A percentile compares a stretch with the other conserved stretches of the same genome.
Evolutionary conservation across 768 basidiomycete species (phyloP).

Genomic region (Tulasnella sp.): DNA sequence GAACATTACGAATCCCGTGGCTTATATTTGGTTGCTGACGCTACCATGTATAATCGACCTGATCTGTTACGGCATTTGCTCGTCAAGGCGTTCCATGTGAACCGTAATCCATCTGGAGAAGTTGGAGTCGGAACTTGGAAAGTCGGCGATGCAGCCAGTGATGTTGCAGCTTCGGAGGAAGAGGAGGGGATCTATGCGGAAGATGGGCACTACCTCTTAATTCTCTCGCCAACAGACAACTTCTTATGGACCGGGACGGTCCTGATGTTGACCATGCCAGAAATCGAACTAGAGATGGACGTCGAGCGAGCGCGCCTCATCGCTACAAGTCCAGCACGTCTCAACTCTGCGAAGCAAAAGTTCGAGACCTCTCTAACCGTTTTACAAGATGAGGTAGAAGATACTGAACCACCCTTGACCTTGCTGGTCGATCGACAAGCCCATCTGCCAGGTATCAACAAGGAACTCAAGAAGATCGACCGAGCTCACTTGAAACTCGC

Average conservation of each 20-base stretch:
- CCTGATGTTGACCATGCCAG: conserved; percentile 60
- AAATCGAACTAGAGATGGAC: conserved; percentile 65
- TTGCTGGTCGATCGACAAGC: conserved; percentile 69
- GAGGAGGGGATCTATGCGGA: conserved; percentile 18
- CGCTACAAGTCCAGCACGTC: conserved; percentile 74
- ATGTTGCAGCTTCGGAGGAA: conserved; percentile 39
- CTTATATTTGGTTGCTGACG: conserved; percentile 77
- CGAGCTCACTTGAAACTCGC: conserved; percentile 80
- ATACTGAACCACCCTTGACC: conserved; percentile 34
- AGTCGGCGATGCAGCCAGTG: conserved; percentile 29
- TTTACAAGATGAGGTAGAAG: conserved; percentile 37
- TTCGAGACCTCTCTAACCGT: conserved; percentile 32
- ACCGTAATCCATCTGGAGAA: conserved; percentile 26
- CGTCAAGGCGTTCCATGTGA: conserved; percentile 70
- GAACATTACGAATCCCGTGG: conserved; percentile 77
- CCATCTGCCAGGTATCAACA: conserved; percentile 79
- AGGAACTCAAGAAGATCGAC: conserved; percentile 81
- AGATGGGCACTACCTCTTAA: conserved; percentile 49
- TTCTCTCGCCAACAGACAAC: conserved; percentile 70
- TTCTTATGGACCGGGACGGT: conserved; percentile 92
- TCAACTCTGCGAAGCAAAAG: conserved; percentile 61
- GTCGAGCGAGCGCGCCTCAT: conserved; percentile 86
- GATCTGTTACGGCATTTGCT: conserved; percentile 69
- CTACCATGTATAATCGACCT: conserved; percentile 58
- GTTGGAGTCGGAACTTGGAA: conserved; percentile 13